phyloP scores from a whole-genome alignment of 192 early-diverging fungal genomes.

The Helicostylum pulchrum region DNA sequence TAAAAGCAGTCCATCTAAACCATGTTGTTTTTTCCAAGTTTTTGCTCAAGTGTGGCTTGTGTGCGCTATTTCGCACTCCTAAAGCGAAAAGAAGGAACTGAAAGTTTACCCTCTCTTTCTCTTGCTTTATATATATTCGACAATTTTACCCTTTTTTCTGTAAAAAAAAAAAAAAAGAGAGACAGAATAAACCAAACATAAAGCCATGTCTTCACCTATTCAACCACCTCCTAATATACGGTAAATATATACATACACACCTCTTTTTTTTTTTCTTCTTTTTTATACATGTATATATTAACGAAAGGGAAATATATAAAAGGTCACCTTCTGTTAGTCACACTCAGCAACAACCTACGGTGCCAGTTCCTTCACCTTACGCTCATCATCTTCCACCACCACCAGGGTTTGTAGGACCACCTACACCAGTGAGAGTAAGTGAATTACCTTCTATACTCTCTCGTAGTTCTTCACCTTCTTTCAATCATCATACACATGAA shows the following conservation, averaged over 20 bases:
- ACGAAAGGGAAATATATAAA: neutral
- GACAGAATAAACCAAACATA: too few species aligned
- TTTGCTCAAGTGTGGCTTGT: neutral
- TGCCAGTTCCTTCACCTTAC: constrained; percentile 2
- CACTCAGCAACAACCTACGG: neutral
- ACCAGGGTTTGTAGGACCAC: constrained; percentile 22
- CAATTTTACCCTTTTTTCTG: constrained; percentile 3
- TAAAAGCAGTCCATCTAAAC: too few species aligned
- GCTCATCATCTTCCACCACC: constrained; percentile 19
- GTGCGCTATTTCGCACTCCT: neutral
- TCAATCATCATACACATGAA: constrained; percentile 24
- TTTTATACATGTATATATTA: neutral
- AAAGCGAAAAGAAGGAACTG: neutral
- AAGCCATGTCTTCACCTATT: constrained; percentile 22
- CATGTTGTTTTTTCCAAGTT: too few species aligned
- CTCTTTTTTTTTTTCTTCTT: neutral
- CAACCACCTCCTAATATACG: constrained; percentile 24
- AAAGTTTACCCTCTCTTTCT: neutral
- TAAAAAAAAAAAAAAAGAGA: neutral
- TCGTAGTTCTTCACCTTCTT: constrained; percentile 31
- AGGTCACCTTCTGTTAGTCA: neutral
- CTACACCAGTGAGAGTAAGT: constrained; percentile 28
- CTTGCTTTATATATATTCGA: constrained; percentile 11
- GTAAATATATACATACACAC: constrained; percentile 4
- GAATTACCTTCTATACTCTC: constrained; percentile 28